Conservation (phyloP, 768 basidiomycete species). For the Leccinum longicurvipes region DNA sequence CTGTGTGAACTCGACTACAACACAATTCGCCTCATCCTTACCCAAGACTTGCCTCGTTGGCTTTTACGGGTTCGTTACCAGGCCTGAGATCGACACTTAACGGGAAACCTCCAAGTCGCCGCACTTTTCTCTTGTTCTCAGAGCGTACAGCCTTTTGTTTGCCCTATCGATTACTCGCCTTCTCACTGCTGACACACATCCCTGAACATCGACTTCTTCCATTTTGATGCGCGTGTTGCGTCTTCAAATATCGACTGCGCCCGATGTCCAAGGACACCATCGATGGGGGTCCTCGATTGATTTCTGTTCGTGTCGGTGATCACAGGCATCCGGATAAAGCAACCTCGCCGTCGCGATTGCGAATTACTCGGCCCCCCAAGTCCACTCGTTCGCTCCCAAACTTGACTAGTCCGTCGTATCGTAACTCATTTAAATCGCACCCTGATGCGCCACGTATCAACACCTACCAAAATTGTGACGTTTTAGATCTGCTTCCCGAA, state of each 20-base stretch:
- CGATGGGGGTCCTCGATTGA: conserved; percentile 16
- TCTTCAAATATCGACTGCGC: conserved; percentile 31
- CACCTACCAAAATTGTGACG: not conserved
- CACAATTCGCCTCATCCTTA: conserved; percentile 3
- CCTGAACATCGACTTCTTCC: conserved; percentile 31
- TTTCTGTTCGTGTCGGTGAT: not conserved
- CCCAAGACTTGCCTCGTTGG: conserved; percentile 9
- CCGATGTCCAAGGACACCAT: conserved; percentile 23
- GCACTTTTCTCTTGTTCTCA: conserved; percentile 6
- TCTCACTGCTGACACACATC: conserved; percentile 17
- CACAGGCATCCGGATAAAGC: conserved; percentile 13
- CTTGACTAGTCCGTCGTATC: not conserved
- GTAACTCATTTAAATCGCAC: conserved; percentile 4
- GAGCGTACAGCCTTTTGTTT: conserved; percentile 27
- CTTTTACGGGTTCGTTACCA: conserved; percentile 1
- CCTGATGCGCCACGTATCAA: conserved; percentile 8
- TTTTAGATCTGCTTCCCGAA: conserved; percentile 5
- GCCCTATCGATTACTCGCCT: conserved; percentile 15
- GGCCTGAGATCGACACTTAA: conserved; percentile 10
- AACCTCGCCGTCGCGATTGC: conserved; percentile 3
- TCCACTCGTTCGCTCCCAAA: conserved; percentile 9
- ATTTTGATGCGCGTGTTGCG: conserved; percentile 37
- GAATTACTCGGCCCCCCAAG: not conserved
- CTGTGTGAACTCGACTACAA: conserved; percentile 19
- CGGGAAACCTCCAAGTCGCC: conserved; percentile 16